phyloP scores from a whole-genome alignment of 23 red algal species.

The Gracilaria domingensis region DNA sequence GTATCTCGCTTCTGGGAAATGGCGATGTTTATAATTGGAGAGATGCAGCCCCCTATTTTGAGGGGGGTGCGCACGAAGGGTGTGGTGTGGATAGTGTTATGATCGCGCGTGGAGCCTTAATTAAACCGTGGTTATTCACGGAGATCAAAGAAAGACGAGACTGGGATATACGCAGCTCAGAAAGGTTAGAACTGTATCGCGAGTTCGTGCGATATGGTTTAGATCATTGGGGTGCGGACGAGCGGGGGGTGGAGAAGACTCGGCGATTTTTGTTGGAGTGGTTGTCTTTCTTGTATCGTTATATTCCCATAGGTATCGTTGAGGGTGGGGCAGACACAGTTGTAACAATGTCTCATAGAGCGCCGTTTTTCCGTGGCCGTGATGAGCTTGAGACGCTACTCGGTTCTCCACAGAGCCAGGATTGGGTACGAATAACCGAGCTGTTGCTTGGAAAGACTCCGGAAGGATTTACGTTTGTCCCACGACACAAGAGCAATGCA shows the following conservation, averaged over 20 bases:
- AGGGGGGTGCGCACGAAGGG: conserved; percentile 23
- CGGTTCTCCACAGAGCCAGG: conserved; percentile 55
- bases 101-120: conserved; percentile 90
- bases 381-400: conserved; percentile 84
- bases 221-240: conserved; percentile 92
- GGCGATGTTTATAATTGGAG: conserved; percentile 88
- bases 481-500: conserved; percentile 85
- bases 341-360: conserved; percentile 51
- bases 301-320: conserved; percentile 70
- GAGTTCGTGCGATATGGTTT: conserved; percentile 79
- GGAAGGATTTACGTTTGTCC: conserved; percentile 70
- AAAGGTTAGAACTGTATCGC: conserved; percentile 76
- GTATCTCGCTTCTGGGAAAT: conserved; percentile 76
- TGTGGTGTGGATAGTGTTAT: conserved; percentile 71
- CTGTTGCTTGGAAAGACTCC: conserved; percentile 78
- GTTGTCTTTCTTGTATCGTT: conserved; percentile 85
- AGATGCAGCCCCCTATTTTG: conserved; percentile 59
- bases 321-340: conserved; percentile 55
- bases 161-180: conserved; percentile 82
- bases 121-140: conserved; percentile 94
- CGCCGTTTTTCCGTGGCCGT: conserved; percentile 74
- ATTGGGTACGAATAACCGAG: conserved; percentile 89
- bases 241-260: conserved; percentile 76
- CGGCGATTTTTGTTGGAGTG: conserved; percentile 88
- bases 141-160: conserved; percentile 85